A percentile compares a stretch with the other conserved stretches of the same genome.
phyloP scores from a whole-genome alignment of 352 stramenopile species.

The Pythium volutum region DNA sequence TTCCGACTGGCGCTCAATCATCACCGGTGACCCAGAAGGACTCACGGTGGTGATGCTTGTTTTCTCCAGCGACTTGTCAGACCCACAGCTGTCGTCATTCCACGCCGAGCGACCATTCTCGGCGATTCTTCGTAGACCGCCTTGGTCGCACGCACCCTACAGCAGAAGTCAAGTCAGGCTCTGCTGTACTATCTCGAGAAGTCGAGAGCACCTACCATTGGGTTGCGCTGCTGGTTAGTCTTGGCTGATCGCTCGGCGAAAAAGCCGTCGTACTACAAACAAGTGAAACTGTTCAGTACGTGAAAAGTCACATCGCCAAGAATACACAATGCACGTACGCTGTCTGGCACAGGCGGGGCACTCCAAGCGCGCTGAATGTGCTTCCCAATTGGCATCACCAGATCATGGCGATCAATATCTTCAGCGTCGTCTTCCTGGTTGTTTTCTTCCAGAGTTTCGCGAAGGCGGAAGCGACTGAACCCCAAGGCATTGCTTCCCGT shows the following conservation, averaged over 20 bases:
- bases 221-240: background rate
- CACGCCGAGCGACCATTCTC: constrained; percentile 8
- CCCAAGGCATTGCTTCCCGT: constrained; percentile 3
- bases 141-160: background rate
- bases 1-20: constrained; percentile 1
- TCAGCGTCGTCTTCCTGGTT: constrained; percentile 26
- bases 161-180: background rate
- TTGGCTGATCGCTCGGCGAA: constrained; percentile 1
- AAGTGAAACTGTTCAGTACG: background rate
- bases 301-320: background rate
- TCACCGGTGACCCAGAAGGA: constrained; percentile 14
- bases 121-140: constrained; percentile 2
- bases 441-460: constrained; percentile 25
- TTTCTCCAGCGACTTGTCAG: constrained; percentile 17
- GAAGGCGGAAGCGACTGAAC: constrained; percentile 12
- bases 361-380: constrained; percentile 49
- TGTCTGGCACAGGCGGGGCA: constrained; percentile 36
- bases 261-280: constrained; percentile 14
- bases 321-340: constrained; percentile 27
- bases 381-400: constrained; percentile 20
- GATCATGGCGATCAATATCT: constrained; percentile 20
- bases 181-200: background rate
- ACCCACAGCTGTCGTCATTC: constrained; percentile 4
- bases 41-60: constrained; percentile 22
- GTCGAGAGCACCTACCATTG: constrained; percentile 2